Percentiles rank a stretch among this genome's conserved stretches.
These are phyloP conservation scores for Rhodotorula sp. DNA, from an alignment of 1,284 basidiomycete species.

Conservation along the genomic window DNA sequence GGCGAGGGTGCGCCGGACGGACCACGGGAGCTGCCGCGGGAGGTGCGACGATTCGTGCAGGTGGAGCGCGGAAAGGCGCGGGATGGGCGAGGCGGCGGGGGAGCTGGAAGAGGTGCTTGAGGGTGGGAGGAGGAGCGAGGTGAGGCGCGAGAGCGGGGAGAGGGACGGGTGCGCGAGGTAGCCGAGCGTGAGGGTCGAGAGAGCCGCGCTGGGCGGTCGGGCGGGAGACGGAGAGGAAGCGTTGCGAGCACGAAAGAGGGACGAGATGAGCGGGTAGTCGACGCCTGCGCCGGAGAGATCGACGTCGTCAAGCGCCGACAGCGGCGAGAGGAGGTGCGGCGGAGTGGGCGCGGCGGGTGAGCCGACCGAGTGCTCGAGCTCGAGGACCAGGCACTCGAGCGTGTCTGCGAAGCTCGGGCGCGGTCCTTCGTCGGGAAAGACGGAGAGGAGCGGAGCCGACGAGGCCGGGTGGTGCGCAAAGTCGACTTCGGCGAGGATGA, in stretches of 20 bases:
- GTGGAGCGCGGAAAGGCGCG: neutral
- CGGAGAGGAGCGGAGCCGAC: neutral
- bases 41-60: slow-evolving; percentile 3
- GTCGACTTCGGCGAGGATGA: slow-evolving; percentile 4
- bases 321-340: neutral
- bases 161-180: slow-evolving; percentile 18
- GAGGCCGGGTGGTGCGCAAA: slow-evolving; percentile 1
- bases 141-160: slow-evolving; percentile 4
- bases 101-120: neutral
- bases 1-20: neutral
- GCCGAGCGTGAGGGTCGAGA: slow-evolving; percentile 3
- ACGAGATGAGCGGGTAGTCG: neutral
- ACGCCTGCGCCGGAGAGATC: slow-evolving; percentile 13
- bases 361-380: neutral
- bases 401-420: neutral
- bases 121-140: slow-evolving; percentile 2
- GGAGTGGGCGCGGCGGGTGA: neutral
- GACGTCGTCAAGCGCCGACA: neutral
- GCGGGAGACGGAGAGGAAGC: neutral
- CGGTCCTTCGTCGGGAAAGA: neutral
- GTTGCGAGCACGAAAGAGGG: slow-evolving; percentile 1
- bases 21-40: slow-evolving; percentile 1
- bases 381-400: neutral
- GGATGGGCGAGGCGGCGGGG: neutral
- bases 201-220: neutral